A percentile compares a stretch with the other conserved stretches of the same genome.
phyloP scores from a whole-genome alignment of 768 basidiomycete genomes.

The Psilocybe sp. region DNA sequence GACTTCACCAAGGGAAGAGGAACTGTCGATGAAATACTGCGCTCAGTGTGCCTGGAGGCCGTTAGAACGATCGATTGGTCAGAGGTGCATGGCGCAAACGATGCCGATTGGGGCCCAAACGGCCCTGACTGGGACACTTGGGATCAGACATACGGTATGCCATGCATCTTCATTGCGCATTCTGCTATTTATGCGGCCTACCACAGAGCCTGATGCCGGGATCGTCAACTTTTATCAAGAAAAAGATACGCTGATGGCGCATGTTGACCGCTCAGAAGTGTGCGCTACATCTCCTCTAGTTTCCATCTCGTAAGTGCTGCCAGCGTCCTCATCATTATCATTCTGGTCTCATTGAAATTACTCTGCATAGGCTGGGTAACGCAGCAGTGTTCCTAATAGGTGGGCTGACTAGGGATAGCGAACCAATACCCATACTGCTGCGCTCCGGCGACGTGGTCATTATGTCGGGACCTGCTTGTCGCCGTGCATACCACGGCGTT shows the following conservation, averaged over 20 bases:
- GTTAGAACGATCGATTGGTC: constrained; percentile 71
- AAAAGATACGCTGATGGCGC: constrained; percentile 92
- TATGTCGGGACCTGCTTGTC: constrained; percentile 86
- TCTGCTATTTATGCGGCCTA: neutral
- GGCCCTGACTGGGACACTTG: constrained; percentile 71
- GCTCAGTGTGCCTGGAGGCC: constrained; percentile 56
- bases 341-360: neutral
- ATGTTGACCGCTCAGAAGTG: constrained; percentile 96
- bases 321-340: neutral
- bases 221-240: constrained; percentile 95
- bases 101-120: constrained; percentile 48
- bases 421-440: constrained; percentile 79
- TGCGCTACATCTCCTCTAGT: constrained; percentile 91
- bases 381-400: constrained; percentile 90
- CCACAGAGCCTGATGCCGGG: constrained; percentile 87
- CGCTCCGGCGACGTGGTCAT: constrained; percentile 90
- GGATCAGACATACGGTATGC: constrained; percentile 73
- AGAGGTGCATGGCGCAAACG: constrained; percentile 46
- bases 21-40: constrained; percentile 54
- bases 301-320: constrained; percentile 76
- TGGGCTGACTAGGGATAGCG: constrained; percentile 68
- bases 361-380: constrained; percentile 68
- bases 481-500: constrained; percentile 92
- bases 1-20: constrained; percentile 76
- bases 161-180: neutral